Evolutionary conservation across 768 basidiomycete species (phyloP), one percentile per base, ranked within the genome.

Genomic region (Inosperma sp.): DNA sequence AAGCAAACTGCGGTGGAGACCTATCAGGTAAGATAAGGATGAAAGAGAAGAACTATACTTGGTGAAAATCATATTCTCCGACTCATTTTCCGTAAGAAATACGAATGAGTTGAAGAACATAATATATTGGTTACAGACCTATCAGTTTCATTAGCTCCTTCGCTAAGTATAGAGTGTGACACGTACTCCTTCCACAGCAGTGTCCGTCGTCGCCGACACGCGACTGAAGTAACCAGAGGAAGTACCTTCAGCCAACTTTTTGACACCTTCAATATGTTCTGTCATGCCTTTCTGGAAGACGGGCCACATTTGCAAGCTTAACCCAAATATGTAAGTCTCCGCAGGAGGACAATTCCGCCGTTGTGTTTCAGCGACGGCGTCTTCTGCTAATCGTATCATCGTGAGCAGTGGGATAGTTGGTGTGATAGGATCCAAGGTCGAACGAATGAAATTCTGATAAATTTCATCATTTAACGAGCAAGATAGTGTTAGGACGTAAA

Each of bases 21-120:
- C 26, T 35, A 47, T 58, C 29, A 54, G 21, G 33, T 46, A 41
- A 4, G 9, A 26, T 17, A 37, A 2, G 26, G 4, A 12, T 7
- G 27, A 35, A 30, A n/a, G 12, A 25, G 30, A 44, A 16, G 12
- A 8, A 25, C 63, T 83, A 57, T 62, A 95, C 95, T 93, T 93
- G 19, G 87, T 82, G 62, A 96, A 96, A 40, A 98, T 88, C 93
- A 97, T 96, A 7, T 90, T 90, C 64, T 96, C 94, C 57, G 96
- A 92, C 34, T 83, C 85, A 53, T 88, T 85, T 31, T 79, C 79
- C 3, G 88, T 90, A 56, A 99, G 69, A 23, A 81, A 79, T 17
- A 94, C 82, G 55, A 93, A 82, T 2, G 86, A 82, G 53, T 83
- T 85, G 74, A 98, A 98, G 60, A 96, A 64, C 13, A 72, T 72